Evolutionary conservation across 2,329 filamentous ascomycete species (phyloP), one percentile per base, ranked within the genome.

Genomic region (Colletotrichum lini): DNA sequence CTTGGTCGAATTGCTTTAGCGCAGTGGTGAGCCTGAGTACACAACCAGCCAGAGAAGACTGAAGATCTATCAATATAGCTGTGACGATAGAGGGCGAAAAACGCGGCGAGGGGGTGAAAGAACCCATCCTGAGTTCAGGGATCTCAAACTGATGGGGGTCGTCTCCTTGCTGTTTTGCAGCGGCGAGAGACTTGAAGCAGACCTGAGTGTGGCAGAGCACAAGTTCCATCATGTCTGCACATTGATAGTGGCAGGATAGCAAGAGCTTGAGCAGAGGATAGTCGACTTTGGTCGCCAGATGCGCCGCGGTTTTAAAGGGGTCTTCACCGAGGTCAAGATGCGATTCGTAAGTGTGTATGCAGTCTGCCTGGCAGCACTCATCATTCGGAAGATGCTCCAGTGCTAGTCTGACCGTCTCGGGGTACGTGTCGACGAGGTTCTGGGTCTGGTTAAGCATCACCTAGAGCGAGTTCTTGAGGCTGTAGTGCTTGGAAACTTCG

Each of bases 111-210:
- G 80, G 78, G 21, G 81, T 74, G 56, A 82, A 83, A 2, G 80
- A 80, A 1, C 84, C 84, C 6, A 85, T 79, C 4, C 80, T 79
- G 16, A 84, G 80, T 57, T 84, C 80, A 0, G 83, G 82, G 4
- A 84, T 77, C 21, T 80, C 77, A 47, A 84, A 77, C 7, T 77
- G 76, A 0, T 79, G 81, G 16, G 80, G 77, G 16, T 75, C 69
- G 15, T 76, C 72, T 6, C 73, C 63, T 0, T 80, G 78, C 0
- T 79, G 73, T n/a, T 42, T 16, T 3, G 50, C 60, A 0, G 76
- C 76, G 0, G 76, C 57, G 8, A 77, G 77, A 52, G 80, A 72
- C 38, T 77, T 76, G 15, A 75, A 73, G 70, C 84, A 85, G 13
- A 79, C 70, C 13, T 75, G 75, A 8, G 78, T 76, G 30, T 79